phyloP scores from a whole-genome alignment of 768 basidiomycete genomes.

The Hericium rajendrae region DNA sequence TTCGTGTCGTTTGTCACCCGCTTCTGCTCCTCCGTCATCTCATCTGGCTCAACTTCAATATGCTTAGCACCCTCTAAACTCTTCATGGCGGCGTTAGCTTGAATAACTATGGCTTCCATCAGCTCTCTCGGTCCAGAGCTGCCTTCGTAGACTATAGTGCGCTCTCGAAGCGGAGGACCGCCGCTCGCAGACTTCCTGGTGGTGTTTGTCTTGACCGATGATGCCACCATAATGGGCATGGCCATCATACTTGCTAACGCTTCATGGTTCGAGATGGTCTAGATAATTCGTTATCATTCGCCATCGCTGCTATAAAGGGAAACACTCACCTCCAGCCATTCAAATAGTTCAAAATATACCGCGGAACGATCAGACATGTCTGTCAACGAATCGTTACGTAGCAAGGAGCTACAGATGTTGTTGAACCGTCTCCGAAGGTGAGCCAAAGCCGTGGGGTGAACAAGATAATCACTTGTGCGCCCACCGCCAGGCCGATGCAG shows the following conservation, averaged over 20 bases:
- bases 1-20: constrained; percentile 65
- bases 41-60: constrained; percentile 36
- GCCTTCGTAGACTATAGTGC: constrained; percentile 83
- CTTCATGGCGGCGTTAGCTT: constrained; percentile 87
- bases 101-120: constrained; percentile 84
- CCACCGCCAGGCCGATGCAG: constrained; percentile 67
- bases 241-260: constrained; percentile 92
- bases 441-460: constrained; percentile 86
- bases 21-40: constrained; percentile 85
- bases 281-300: not conserved
- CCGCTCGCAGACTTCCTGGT: constrained; percentile 41
- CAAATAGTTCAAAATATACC: constrained; percentile 82
- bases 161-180: constrained; percentile 56
- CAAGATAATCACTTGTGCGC: constrained; percentile 79
- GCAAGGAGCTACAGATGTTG: constrained; percentile 72
- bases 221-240: constrained; percentile 89
- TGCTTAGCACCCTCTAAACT: constrained; percentile 62
- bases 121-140: constrained; percentile 86
- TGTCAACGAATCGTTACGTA: constrained; percentile 85
- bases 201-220: constrained; percentile 53
- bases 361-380: constrained; percentile 87
- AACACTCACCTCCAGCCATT: constrained; percentile 76
- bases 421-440: constrained; percentile 90
- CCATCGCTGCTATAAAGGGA: constrained; percentile 1
- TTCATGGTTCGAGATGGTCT: constrained; percentile 93